Evolutionary conservation across 768 basidiomycete species (phyloP), one percentile per base, ranked within the genome.

Genomic region (Boletus rufocinnamomeus): DNA sequence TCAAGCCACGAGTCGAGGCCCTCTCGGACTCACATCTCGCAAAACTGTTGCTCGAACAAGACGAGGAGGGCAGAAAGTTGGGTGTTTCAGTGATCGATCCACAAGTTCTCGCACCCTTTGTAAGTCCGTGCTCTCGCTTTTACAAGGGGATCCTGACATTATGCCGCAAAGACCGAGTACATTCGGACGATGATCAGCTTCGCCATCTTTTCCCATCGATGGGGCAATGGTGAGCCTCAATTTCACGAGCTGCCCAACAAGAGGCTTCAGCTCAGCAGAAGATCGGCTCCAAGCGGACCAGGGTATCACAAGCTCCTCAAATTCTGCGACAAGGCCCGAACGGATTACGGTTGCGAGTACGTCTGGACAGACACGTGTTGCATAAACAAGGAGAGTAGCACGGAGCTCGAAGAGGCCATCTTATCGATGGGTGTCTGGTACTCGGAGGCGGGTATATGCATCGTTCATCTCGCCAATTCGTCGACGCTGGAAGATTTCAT

Each of bases 321-420:
- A 43, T 72, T 70, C 35, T 70, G 69, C 27, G 65, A 72, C 16
- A 72, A 65, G 38, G 70, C 70, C 27, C 21, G 63, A 23, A 16
- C 30, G 16, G 68, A 70, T 23, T 70, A 67, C 14, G 63, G 64
- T 14, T 63, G 68, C 45, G 58, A 69, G 59, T 63, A 70, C 41
- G 72, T 60, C 51, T 74, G 68, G 69, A 41, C 68, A 52, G 68
- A 69, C 34, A 69, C 61, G 8, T 69, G 68, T 50, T 69, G 68
- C 49, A 69, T 70, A 48, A 68, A 70, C 57, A 69, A 63, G 56
- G 69, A 70, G 48, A 68, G 44, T 17, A 58, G 63, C 37, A 19
- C 68, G 2, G 73, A 73, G 11, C 56, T 74, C 28, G 70, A 69
- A 45, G 68, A 70, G 21, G 68, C 66, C 35, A 61, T 68, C 58